A percentile compares a stretch with the other conserved stretches of the same genome.
phyloP scores from a whole-genome alignment of 306 rosid species.

The Senna tora region DNA sequence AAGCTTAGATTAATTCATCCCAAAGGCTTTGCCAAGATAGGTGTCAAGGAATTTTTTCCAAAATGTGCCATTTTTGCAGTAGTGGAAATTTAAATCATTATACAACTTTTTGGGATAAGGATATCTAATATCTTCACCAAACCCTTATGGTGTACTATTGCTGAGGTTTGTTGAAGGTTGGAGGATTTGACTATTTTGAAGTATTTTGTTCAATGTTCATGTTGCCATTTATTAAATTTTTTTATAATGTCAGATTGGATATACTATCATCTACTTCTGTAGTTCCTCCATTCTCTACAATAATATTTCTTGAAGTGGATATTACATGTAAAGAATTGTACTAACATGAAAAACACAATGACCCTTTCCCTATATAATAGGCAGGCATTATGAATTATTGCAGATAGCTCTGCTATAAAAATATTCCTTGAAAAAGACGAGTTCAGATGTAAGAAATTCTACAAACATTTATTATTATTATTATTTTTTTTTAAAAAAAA shows the following conservation, averaged over 20 bases:
- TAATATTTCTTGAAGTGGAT: conserved; percentile 17
- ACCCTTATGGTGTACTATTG: conserved; percentile 7
- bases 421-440: conserved; percentile 18
- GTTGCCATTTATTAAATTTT: not conserved
- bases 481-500: not conserved
- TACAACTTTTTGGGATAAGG: conserved; percentile 14
- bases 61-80: not conserved
- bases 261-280: conserved; percentile 13
- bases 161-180: conserved; percentile 8
- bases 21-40: not conserved
- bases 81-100: not conserved
- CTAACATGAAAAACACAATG: not conserved
- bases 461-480: not conserved
- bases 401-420: not conserved
- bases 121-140: conserved; percentile 1
- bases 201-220: not conserved
- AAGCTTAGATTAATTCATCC: not conserved
- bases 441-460: conserved; percentile 1
- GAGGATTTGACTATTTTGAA: conserved; percentile 12
- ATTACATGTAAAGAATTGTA: conserved; percentile 7
- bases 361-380: not conserved
- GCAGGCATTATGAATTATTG: conserved; percentile 18
- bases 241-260: conserved; percentile 8
- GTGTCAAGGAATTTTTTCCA: not conserved
- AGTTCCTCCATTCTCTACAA: not conserved